Conservation (phyloP, 345 rosid species). For the Passiflora organensis region DNA sequence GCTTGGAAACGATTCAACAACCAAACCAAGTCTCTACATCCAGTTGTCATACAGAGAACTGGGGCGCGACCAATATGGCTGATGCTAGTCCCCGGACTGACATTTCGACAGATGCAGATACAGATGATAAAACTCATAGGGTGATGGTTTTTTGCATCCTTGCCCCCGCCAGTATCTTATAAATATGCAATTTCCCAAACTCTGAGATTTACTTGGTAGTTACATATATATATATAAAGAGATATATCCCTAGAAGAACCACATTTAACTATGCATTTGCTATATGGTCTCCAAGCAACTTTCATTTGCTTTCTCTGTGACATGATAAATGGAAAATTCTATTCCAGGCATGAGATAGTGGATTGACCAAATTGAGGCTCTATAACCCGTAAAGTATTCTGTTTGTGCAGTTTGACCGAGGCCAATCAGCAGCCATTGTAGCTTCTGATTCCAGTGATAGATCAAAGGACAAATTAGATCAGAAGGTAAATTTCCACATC, state of each 20-base stretch:
- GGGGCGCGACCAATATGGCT: slow-evolving; percentile 62
- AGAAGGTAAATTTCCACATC: slow-evolving; percentile 59
- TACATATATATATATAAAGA: too few species aligned
- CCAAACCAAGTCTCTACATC: slow-evolving; percentile 30
- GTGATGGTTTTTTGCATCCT: slow-evolving; percentile 34
- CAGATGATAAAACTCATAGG: slow-evolving; percentile 81
- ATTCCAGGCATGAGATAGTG: slow-evolving; percentile 1
- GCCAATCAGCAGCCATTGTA: slow-evolving; percentile 32
- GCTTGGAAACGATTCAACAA: slow-evolving; percentile 33
- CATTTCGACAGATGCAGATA: slow-evolving; percentile 83
- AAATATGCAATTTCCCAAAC: neutral
- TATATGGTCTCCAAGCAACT: neutral
- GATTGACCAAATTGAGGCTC: slow-evolving; percentile 4
- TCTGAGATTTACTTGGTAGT: neutral
- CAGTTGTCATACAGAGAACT: slow-evolving; percentile 39
- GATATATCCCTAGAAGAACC: too few species aligned
- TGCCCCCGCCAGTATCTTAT: neutral
- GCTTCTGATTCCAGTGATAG: slow-evolving; percentile 94
- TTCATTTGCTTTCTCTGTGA: slow-evolving; percentile 4
- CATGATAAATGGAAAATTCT: neutral
- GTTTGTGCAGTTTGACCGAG: slow-evolving; percentile 63
- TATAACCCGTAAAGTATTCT: slow-evolving; percentile 13
- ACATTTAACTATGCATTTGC: too few species aligned
- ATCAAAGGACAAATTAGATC: slow-evolving; percentile 84
- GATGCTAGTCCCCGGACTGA: slow-evolving; percentile 92